Evolutionary conservation across 2,329 filamentous ascomycete species (phyloP).

Genomic region (Clathrospora elynae): DNA sequence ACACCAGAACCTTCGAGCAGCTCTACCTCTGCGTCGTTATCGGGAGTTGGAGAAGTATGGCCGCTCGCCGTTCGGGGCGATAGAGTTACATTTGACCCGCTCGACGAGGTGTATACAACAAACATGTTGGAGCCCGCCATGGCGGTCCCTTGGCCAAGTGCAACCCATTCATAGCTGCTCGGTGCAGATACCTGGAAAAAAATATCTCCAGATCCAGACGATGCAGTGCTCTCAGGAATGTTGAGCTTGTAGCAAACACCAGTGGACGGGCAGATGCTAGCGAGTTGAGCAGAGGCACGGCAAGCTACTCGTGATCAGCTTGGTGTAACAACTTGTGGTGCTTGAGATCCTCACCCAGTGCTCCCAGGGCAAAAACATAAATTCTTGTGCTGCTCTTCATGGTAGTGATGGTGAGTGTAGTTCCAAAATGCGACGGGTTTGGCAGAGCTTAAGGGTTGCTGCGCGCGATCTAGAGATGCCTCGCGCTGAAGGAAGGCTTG

Average conservation of each 20-base stretch:
- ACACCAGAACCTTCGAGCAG: slow-evolving; percentile 62
- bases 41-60: slow-evolving; percentile 51
- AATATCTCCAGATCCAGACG: slow-evolving; percentile 59
- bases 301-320: slow-evolving; percentile 33
- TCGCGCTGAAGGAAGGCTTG: slow-evolving; percentile 9
- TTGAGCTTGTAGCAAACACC: slow-evolving; percentile 58
- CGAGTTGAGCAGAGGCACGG: slow-evolving; percentile 38
- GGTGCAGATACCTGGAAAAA: slow-evolving; percentile 64
- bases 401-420: slow-evolving; percentile 2
- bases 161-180: slow-evolving; percentile 59
- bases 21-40: slow-evolving; percentile 52
- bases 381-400: slow-evolving; percentile 21
- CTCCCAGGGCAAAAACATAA: slow-evolving; percentile 29
- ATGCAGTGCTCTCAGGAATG: slow-evolving; percentile 59
- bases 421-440: not conserved
- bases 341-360: slow-evolving; percentile 30
- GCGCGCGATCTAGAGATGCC: slow-evolving; percentile 1
- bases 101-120: slow-evolving; percentile 60
- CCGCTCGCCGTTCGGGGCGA: slow-evolving; percentile 58
- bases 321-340: not conserved
- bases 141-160: slow-evolving; percentile 59
- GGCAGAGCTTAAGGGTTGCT: not conserved
- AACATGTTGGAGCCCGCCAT: slow-evolving; percentile 65
- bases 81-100: slow-evolving; percentile 61
- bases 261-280: slow-evolving; percentile 32